These are phyloP conservation scores for Perkinsus olseni DNA, from an alignment of 169 alveolate species.

Conservation along the genomic window DNA sequence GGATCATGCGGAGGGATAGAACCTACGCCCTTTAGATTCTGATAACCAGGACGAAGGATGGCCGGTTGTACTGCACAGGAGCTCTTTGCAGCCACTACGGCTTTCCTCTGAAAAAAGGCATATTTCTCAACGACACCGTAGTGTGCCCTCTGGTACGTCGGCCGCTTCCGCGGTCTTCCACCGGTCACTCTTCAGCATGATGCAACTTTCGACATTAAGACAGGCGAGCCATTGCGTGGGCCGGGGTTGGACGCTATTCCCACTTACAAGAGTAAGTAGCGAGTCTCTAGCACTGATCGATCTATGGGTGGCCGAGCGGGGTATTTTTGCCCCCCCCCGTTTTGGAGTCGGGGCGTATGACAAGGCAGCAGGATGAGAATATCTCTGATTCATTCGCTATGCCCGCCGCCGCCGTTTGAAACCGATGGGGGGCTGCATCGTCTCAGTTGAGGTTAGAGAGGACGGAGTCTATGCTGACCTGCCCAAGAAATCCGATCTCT, in stretches of 20 bases:
- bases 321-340: too few species aligned
- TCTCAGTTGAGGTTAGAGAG: conserved; percentile 7
- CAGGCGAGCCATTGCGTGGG: conserved; percentile 29
- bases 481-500: neutral
- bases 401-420: too few species aligned
- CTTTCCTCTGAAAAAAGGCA: conserved; percentile 33
- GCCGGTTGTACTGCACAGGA: conserved; percentile 27
- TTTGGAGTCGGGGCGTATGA: too few species aligned
- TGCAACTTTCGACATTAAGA: conserved; percentile 31
- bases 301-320: too few species aligned
- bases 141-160: neutral
- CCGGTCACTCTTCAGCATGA: conserved; percentile 6
- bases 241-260: conserved; percentile 18
- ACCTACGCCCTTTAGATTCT: too few species aligned
- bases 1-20: too few species aligned
- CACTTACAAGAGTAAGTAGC: neutral
- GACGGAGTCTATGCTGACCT: conserved; percentile 12
- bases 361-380: too few species aligned
- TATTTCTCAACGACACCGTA: neutral
- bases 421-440: too few species aligned
- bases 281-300: too few species aligned
- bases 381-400: too few species aligned
- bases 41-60: conserved; percentile 6
- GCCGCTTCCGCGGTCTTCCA: too few species aligned
- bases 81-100: conserved; percentile 34